A percentile compares a stretch with the other conserved stretches of the same genome.
phyloP scores from a whole-genome alignment of 345 rosid genomes.

The Populus nigra region DNA sequence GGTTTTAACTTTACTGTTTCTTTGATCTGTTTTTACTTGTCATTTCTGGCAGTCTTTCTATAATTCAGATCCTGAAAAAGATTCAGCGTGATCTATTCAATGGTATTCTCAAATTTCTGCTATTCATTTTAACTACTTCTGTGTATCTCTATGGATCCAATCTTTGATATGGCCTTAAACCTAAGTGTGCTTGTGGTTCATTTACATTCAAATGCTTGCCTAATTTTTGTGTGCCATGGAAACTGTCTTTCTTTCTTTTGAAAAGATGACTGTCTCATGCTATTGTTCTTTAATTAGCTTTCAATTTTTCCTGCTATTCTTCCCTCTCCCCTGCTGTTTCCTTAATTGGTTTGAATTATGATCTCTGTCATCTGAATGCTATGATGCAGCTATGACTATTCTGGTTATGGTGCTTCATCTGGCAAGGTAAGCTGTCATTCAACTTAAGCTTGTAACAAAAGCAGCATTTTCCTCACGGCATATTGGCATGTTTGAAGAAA shows the following conservation, averaged over 20 bases:
- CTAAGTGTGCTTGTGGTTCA: not conserved
- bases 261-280: not conserved
- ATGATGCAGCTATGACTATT: conserved; percentile 84
- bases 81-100: not conserved
- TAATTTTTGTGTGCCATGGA: not conserved
- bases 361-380: conserved; percentile 17
- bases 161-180: not conserved
- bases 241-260: not conserved
- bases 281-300: not conserved
- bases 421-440: conserved; percentile 65
- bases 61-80: conserved; percentile 13
- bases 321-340: not conserved
- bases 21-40: conserved; percentile 20
- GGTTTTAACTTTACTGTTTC: conserved; percentile 9
- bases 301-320: not conserved
- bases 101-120: not conserved
- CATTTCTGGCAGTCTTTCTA: conserved; percentile 17
- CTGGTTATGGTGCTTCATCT: conserved; percentile 95
- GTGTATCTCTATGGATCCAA: not conserved
- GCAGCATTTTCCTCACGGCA: not conserved
- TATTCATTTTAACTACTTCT: not conserved
- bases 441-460: not conserved
- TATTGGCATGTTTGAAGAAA: not conserved
- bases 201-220: not conserved
- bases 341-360: conserved; percentile 7